These are phyloP conservation scores for Entamoeba histolytica DNA, from an alignment of 208 protist genomes.

Conservation along the genomic window DNA sequence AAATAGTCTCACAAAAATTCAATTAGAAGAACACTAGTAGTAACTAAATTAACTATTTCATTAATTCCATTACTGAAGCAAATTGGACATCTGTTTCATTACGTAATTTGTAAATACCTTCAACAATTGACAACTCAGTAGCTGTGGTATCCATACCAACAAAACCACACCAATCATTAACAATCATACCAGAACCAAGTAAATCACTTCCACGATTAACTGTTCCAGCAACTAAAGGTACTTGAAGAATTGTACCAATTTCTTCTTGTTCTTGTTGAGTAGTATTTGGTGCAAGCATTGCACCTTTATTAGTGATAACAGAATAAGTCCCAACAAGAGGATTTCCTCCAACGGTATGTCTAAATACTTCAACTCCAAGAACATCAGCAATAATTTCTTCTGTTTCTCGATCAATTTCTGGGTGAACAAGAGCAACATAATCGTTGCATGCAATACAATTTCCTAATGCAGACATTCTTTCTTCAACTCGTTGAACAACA, in stretches of 20 bases:
- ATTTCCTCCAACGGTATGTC: constrained; percentile 77
- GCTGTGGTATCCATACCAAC: constrained; percentile 87
- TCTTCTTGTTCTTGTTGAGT: constrained; percentile 88
- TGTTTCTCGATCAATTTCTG: constrained; percentile 88
- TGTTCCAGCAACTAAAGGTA: constrained; percentile 91
- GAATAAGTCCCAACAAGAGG: constrained; percentile 92
- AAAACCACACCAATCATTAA: constrained; percentile 95
- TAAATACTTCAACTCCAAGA: constrained; percentile 80
- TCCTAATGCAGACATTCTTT: constrained; percentile 85
- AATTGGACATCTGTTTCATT: not conserved
- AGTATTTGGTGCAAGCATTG: constrained; percentile 72
- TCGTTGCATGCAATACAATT: constrained; percentile 98
- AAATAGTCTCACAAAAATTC: too few relatives aligned
- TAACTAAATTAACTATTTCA: not conserved
- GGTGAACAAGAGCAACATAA: constrained; percentile 94
- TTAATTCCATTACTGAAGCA: not conserved
- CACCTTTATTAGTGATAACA: constrained; percentile 83
- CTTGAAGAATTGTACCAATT: constrained; percentile 65
- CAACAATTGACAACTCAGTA: constrained; percentile 92
- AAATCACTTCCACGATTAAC: constrained; percentile 86
- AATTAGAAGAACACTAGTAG: too few relatives aligned
- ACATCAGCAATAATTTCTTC: constrained; percentile 95
- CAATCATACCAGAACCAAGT: constrained; percentile 60
- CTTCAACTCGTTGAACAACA: constrained; percentile 79
- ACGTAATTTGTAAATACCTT: constrained; percentile 67